Base-by-base conservation (phyloP, 805 yeast species). In the Tetrapisispora iriomotensis region DNA sequence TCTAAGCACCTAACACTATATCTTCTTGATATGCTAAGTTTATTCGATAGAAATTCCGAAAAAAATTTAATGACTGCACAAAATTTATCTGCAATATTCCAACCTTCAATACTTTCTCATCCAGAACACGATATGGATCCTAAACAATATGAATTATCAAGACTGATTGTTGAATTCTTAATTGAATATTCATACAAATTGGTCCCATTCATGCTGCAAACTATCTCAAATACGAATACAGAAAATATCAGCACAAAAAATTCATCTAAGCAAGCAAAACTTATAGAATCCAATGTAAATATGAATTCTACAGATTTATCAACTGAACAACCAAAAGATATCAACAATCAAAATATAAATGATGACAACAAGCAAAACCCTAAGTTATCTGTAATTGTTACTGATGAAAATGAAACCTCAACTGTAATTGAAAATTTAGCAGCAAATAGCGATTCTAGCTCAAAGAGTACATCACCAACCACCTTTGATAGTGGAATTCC, bases 31-130 rank as follows among this genome's bases (percentile, higher is more conserved):
- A 64, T 92, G 48, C 67, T 90, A 41, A 80, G 92, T 9, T 72
- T 85, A 64, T 90, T 90, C 50, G 80, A 83, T 33, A 74, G 79
- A 39, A 77, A 81, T 49, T 71, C 90, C 10, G 74, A 71, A 33
- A 74, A 73, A 43, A 90, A 87, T 56, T 66, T 84, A 45, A 90
- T 90, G 98, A 78, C 95, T 2, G 82, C 94, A 1, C 73, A 84
- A 49, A 90, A 92, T 57, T 67, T 90, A 44, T 94, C 97, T 1
- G 95, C 96, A 3, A 82, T 90, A 40, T 92, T 92, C 65, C 97
- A 90, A 62, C 97, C 97, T 2, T 82, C 95, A 14, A 76, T 90
- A 10, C 67, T 92, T 35, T 81, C 94, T 8, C 96, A 88, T 58
- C 94, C 95, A 3, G 72, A 71, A 43, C 96, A 90, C 58, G 94